Evolutionary conservation across 352 stramenopile genomes (phyloP).

Genomic region (Pythium rhizo-oryzae): DNA sequence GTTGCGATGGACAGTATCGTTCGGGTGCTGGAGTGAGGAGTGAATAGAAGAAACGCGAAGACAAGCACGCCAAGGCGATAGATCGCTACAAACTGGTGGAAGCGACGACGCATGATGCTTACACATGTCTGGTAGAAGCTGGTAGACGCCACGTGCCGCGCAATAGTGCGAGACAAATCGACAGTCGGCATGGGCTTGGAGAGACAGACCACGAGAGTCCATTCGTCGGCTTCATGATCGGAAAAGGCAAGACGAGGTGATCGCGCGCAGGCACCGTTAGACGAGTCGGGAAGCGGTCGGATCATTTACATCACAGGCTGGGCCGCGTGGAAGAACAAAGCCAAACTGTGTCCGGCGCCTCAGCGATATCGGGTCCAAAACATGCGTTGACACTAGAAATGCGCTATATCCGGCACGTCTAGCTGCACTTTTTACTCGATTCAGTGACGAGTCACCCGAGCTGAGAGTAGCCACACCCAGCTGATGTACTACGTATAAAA

Average conservation of each 20-base stretch:
- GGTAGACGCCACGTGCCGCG: not conserved
- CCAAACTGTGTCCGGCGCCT: no score
- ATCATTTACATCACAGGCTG: not conserved
- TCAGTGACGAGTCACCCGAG: no score
- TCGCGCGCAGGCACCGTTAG: not conserved
- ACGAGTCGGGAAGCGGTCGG: not conserved
- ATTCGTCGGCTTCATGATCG: not conserved
- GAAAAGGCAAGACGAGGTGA: not conserved
- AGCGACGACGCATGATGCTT: conserved; percentile 4
- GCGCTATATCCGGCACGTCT: no score
- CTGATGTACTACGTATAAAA: no score
- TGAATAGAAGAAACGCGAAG: conserved; percentile 3
- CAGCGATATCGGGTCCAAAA: no score
- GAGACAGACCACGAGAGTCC: not conserved
- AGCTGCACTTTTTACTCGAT: no score
- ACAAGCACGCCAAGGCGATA: conserved; percentile 14
- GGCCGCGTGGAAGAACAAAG: not conserved
- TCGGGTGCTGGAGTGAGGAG: not conserved
- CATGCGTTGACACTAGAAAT: not conserved
- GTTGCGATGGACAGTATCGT: not conserved
- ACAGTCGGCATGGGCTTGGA: not conserved
- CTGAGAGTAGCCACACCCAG: no score
- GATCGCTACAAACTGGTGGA: conserved; percentile 6
- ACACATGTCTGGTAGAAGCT: not conserved
- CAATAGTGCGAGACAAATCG: conserved; percentile 12